Base-by-base conservation (phyloP, 2,329 filamentous ascomycete species). In the Dothideomycetidae sp. region DNA sequence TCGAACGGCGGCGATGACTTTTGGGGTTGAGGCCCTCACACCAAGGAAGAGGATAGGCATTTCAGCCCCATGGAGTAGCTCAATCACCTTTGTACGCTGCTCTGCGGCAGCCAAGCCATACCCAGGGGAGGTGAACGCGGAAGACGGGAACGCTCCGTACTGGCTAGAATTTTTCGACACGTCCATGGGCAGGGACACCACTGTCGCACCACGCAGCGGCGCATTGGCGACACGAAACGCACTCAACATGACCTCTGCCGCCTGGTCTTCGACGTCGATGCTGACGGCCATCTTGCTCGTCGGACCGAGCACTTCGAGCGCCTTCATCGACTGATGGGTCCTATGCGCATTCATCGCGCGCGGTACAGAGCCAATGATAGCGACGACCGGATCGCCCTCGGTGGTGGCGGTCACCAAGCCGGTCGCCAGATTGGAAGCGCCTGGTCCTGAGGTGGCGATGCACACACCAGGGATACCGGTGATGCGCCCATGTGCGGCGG, bases 351-450 rank as follows among this genome's bases (percentile, higher is more conserved):
- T 59, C 45, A 65, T 58, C 12, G 55, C 46, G 29, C 63, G 52
- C 23, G 60, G 61, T 10, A 67, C 64, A 29, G 56, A 60, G 29
- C 64, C 64, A n/a, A 64, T 56, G 28, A 67, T 56, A n/a, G 64
- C 63, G 9, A 67, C 60, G 5, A 67, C 57, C 1, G 63, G 64
- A 33, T 63, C 58, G 11, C 62, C 61, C 46, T 66, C 63, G 5
- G 64, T 65, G 4, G 59, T 67, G 15, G 63, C 63, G 2, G 63
- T 67, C 5, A 64, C 54, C 5, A 66, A 51, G 1, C 62, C 63
- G 1, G 64, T 66, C 2, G 58, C 60, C 10, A 67, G 51, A 45
- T 67, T 67, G 30, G 58, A 60, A 2, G 62, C 63, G 10, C 64
- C 64, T 0, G 64, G 64, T 0, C 63, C 64, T 10, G 60, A 64